Evolutionary conservation across 306 rosid genomes (phyloP).

Genomic region (Astragalus membranaceus): DNA sequence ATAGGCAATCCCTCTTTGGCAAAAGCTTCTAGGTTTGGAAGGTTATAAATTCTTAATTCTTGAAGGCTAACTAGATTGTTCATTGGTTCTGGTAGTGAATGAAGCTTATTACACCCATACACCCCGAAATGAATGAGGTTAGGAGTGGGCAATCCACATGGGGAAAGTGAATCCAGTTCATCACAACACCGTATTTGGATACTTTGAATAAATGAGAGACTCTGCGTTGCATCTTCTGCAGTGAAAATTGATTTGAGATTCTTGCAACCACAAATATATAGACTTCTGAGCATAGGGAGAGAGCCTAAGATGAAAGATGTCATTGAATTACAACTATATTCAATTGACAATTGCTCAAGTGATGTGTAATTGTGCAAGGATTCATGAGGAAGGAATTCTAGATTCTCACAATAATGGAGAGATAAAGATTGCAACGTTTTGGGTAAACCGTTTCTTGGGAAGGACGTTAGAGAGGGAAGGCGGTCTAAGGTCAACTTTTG

Average conservation of each 20-base stretch:
- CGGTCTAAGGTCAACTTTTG: background rate
- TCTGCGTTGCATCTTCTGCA: background rate
- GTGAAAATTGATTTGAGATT: background rate
- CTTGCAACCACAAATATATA: background rate
- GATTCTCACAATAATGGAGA: background rate
- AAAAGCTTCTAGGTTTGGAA: background rate
- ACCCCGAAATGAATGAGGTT: background rate
- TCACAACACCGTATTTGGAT: background rate
- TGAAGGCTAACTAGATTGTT: background rate
- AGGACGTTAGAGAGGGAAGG: background rate
- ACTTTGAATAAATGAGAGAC: background rate
- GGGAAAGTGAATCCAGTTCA: background rate
- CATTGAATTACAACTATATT: background rate
- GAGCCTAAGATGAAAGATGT: background rate
- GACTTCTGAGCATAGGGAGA: background rate
- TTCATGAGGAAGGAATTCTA: background rate
- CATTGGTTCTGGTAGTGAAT: background rate
- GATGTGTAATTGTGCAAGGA: background rate
- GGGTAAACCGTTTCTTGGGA: constrained; percentile 12
- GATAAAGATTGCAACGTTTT: background rate
- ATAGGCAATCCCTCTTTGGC: background rate
- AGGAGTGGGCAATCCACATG: background rate
- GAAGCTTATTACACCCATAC: constrained; percentile 11
- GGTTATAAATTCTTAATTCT: background rate
- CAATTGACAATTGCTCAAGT: background rate